Evolutionary conservation across 2,329 filamentous ascomycete species (phyloP).

Genomic region (Fusarium secorum): DNA sequence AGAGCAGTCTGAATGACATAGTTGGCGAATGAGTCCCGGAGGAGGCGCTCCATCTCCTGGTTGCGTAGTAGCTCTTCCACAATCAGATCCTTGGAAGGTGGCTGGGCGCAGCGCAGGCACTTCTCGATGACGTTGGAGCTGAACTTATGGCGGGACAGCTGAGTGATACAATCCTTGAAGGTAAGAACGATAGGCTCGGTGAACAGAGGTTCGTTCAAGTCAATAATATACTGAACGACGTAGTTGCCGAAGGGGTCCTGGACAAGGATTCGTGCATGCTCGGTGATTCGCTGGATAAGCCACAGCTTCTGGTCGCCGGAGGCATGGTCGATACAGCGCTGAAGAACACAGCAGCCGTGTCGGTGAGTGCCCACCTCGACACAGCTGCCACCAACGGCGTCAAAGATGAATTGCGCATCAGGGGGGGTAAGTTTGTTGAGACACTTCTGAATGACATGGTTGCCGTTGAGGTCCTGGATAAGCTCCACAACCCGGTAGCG

Average conservation of each 20-base stretch:
- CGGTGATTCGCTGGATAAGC: conserved; percentile 86
- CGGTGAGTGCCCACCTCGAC: conserved; percentile 94
- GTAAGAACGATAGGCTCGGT: conserved; percentile 86
- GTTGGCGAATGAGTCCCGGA: conserved; percentile 94
- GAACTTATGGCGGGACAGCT: conserved; percentile 93
- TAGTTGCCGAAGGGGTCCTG: conserved; percentile 99
- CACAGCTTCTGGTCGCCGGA: conserved; percentile 87
- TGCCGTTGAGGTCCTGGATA: conserved; percentile 97
- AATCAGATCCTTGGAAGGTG: conserved; percentile 78
- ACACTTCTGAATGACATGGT: conserved; percentile 99
- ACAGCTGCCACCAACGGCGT: conserved; percentile 87
- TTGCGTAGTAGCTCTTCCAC: conserved; percentile 80
- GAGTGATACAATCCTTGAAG: conserved; percentile 77
- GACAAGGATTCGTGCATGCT: conserved; percentile 86
- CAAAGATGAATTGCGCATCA: conserved; percentile 96
- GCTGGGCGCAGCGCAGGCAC: conserved; percentile 83
- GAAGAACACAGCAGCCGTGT: conserved; percentile 96
- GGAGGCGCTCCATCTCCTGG: conserved; percentile 83
- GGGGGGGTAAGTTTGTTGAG: conserved; percentile 87
- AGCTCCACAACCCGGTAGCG: conserved; percentile 87
- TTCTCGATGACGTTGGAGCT: conserved; percentile 99
- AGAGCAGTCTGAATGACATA: conserved; percentile 98
- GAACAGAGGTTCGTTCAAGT: conserved; percentile 86
- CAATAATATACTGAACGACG: conserved; percentile 97
- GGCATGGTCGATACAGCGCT: conserved; percentile 97